A percentile compares a stretch with the other conserved stretches of the same genome.
Evolutionary conservation across 768 basidiomycete species (phyloP).

Genomic region (Cystoderma amianthinum): DNA sequence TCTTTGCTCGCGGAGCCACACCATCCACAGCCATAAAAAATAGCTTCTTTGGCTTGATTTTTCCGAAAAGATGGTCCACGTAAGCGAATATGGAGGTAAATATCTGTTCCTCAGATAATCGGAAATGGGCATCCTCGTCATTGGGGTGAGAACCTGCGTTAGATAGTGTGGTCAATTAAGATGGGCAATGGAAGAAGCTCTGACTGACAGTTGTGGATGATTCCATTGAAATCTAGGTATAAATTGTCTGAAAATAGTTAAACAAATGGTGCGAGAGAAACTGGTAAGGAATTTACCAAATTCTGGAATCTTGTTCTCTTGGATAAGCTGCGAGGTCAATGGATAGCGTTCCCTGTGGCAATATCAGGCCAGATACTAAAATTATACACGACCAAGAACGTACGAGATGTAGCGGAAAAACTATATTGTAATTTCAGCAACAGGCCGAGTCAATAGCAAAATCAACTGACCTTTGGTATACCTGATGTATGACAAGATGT

Average conservation of each 20-base stretch:
- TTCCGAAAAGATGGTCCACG: slow-evolving; percentile 92
- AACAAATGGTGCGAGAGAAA: not conserved
- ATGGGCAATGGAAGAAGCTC: slow-evolving; percentile 21
- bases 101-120: slow-evolving; percentile 94
- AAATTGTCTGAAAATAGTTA: slow-evolving; percentile 57
- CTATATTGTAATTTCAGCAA: slow-evolving; percentile 27
- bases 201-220: slow-evolving; percentile 76
- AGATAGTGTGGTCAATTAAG: too few species aligned
- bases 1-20: slow-evolving; percentile 95
- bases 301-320: slow-evolving; percentile 98
- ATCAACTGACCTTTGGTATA: slow-evolving; percentile 55
- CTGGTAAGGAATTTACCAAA: slow-evolving; percentile 59
- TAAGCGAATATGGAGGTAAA: slow-evolving; percentile 96
- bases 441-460: not conserved
- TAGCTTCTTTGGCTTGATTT: slow-evolving; percentile 95
- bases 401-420: slow-evolving; percentile 97
- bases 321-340: slow-evolving; percentile 93
- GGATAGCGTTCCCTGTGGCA: slow-evolving; percentile 86
- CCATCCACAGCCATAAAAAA: slow-evolving; percentile 99
- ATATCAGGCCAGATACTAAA: not conserved
- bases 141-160: slow-evolving; percentile 89
- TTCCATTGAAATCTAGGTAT: slow-evolving; percentile 92
- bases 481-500: slow-evolving; percentile 22
- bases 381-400: slow-evolving; percentile 18
- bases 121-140: slow-evolving; percentile 92